Conservation (phyloP, 2,329 filamentous ascomycete species). For the Xylariaceae sp. region DNA sequence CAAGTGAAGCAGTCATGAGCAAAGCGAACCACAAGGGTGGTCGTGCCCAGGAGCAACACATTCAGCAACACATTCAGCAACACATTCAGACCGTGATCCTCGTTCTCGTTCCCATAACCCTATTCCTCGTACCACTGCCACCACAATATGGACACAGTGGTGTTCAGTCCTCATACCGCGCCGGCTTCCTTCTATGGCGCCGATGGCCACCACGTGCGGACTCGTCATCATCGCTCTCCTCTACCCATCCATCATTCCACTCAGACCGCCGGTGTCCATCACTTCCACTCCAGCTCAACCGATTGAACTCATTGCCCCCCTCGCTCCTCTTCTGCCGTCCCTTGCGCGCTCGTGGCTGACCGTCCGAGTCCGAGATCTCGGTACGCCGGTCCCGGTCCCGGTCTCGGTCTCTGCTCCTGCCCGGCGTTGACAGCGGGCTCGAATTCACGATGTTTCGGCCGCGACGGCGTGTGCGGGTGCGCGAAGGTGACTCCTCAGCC, state of each 20-base stretch:
- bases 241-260: constrained; percentile 16
- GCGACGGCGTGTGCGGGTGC: constrained; percentile 16
- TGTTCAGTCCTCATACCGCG: constrained; percentile 24
- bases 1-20: no score
- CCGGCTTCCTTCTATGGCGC: constrained; percentile 20
- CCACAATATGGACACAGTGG: no score
- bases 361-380: constrained; percentile 19
- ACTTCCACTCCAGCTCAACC: constrained; percentile 23
- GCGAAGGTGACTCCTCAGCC: constrained; percentile 15
- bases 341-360: constrained; percentile 10
- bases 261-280: constrained; percentile 17
- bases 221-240: constrained; percentile 19
- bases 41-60: no score
- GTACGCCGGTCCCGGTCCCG: constrained; percentile 6
- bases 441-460: constrained; percentile 14
- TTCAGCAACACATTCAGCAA: no score
- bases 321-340: constrained; percentile 12
- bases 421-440: constrained; percentile 25
- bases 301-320: constrained; percentile 25
- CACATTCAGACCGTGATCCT: no score
- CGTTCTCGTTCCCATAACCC: no score
- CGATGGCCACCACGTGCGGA: constrained; percentile 14
- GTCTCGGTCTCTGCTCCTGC: no score
- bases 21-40: no score
- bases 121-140: no score